Base-by-base conservation (phyloP, 257 asterid species). In the Salvia rosmarinus region DNA sequence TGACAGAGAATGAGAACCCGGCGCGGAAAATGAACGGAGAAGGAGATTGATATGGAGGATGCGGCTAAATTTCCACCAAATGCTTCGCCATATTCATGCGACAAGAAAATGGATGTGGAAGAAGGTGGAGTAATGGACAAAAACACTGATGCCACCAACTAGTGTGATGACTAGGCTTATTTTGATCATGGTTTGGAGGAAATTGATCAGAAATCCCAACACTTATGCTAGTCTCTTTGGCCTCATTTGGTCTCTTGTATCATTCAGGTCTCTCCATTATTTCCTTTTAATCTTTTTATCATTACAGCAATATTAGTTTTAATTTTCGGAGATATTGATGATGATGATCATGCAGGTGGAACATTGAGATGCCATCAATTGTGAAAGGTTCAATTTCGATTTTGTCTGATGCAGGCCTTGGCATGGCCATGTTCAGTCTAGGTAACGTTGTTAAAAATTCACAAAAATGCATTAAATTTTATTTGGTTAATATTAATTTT, bases 391-490 rank as follows among this genome's bases (percentile, higher is more conserved):
- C 97, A n/a, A 93, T 93, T 63, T 81, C 98, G 8, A 89, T 93
- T 40, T 76, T 93, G 68, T 90, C 98, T 2, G 98, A 93, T 77
- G 97, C 97, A 17, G 98, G 98, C 19, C 94, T 90, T 66, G 98
- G 98, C 72, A 93, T 93, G 97, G 98, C 97, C 52, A 90, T 93
- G 97, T 93, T 90, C 77, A 93, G 97, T 77, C 82, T 90, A 78
- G 97, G 96, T 88, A 84, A 52, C n/a, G 1, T 11, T 28, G 1
- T 49, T 34, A 4, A 21, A 12, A 3, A 12, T 23, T n/a, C 40
- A 70, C 10, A 42, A 42, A 5, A 17, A 16, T 44, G 8, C 21
- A 20, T 25, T 23, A 52, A 46, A 13, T 37, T 35, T 3, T 4
- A 35, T 35, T 35, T 35, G 40, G 40, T 37, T 37, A 37, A 37